phyloP scores from a whole-genome alignment of 2,329 filamentous ascomycete species.

The Colletotrichum sp. region DNA sequence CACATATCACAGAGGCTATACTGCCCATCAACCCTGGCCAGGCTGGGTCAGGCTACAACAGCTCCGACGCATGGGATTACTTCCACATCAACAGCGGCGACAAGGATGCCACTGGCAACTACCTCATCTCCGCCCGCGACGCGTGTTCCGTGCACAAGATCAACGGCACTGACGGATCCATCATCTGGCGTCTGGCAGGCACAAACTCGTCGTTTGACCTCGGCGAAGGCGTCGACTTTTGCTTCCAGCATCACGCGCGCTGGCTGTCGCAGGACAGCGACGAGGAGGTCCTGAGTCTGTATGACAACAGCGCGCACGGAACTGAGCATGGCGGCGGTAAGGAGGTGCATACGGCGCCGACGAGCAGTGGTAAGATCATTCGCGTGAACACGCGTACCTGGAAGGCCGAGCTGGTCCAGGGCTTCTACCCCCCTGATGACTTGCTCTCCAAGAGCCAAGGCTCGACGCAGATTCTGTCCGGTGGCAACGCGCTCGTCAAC shows the following conservation, averaged over 20 bases:
- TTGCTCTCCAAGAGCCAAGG: constrained; percentile 54
- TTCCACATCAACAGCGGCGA: constrained; percentile 41
- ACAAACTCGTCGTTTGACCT: constrained; percentile 43
- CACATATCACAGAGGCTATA: constrained; percentile 40
- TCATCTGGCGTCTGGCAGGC: constrained; percentile 60
- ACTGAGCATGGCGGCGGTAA: constrained; percentile 41
- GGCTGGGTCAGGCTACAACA: constrained; percentile 26
- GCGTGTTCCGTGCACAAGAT: constrained; percentile 50
- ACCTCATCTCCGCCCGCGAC: constrained; percentile 29
- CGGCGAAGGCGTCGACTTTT: constrained; percentile 39
- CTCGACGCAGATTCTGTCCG: constrained; percentile 57
- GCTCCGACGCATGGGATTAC: constrained; percentile 42
- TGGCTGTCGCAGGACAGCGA: constrained; percentile 40
- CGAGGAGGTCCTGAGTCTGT: constrained; percentile 55
- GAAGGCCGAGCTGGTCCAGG: constrained; percentile 50
- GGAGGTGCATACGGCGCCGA: constrained; percentile 20
- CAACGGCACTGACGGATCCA: constrained; percentile 47
- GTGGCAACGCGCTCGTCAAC: constrained; percentile 58
- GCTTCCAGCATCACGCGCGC: constrained; percentile 58
- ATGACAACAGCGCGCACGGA: constrained; percentile 55
- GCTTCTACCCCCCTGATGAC: constrained; percentile 52
- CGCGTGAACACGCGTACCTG: constrained; percentile 48
- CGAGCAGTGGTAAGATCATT: constrained; percentile 52
- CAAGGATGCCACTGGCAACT: constrained; percentile 36
- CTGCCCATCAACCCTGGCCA: constrained; percentile 51